Evolutionary conservation across 768 basidiomycete species (phyloP), one percentile per base, ranked within the genome.

Genomic region (Suillus sp.): DNA sequence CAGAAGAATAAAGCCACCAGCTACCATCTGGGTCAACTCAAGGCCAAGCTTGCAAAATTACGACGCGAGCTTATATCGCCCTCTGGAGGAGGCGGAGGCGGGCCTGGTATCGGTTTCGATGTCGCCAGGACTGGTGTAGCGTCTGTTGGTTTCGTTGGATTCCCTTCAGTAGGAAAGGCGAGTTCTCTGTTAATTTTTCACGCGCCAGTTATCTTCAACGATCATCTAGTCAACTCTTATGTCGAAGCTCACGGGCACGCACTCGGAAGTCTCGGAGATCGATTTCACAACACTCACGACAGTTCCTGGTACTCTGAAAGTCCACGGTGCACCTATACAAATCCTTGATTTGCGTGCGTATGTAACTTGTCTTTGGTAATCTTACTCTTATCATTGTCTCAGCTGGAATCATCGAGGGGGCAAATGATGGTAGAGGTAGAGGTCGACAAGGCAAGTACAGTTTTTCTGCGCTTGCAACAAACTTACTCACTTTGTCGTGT

Each of bases 381-480:
- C 35, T 9, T 54, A 48, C 58, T 43, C 68, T 73, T 58, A 72
- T 61, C 64, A 27, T 38, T 65, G 65, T 61, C 53, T 68, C 66
- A 93, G 90, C 95, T 66, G 96, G 97, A 81, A 99, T 99, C 66
- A 97, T 99, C 66, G 96, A 98, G 75, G 96, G 96, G 69, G 96
- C 96, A 32, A 94, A 95, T 71, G 96, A 97, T 69, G 96, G 96
- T 60, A 87, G 92, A 74, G 96, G 96, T 75, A 81, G 96, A 82
- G 96, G 96, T 83, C 90, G 93, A 67, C 96, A 99, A 84, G 90
- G 90, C 83, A 71, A 62, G 88, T 83, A 30, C 40, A 43, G 11
- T 30, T 30, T 43, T 51, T 48, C 34, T 27, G 59, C 16, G 59
- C 66, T 75, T 48, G 72, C 70, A 20, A 68, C 72, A 70, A 45